A percentile compares a stretch with the other conserved stretches of the same genome.
Conservation (phyloP, 1,284 basidiomycete genomes). For the Ceratobasidium theobromae region DNA sequence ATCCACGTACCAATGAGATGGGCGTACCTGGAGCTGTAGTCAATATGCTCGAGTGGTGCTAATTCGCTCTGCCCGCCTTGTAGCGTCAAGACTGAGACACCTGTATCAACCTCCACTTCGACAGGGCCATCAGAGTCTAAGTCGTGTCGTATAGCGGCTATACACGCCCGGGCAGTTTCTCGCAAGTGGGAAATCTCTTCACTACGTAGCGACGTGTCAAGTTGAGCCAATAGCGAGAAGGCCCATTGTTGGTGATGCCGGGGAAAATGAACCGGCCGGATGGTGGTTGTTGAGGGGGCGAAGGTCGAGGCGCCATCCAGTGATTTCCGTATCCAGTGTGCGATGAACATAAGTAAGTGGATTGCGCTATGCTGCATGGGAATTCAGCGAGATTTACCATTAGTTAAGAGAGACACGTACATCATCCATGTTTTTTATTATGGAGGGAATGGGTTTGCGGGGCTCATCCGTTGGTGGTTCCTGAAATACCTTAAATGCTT, state of each 20-base stretch:
- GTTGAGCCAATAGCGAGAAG: slow-evolving; percentile 33
- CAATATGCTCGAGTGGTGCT: neutral
- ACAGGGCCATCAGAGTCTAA: slow-evolving; percentile 2
- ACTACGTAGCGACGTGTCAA: slow-evolving; percentile 27
- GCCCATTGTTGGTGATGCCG: slow-evolving; percentile 33
- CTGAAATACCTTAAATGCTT: neutral
- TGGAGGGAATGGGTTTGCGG: slow-evolving; percentile 18
- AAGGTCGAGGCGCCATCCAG: slow-evolving; percentile 9
- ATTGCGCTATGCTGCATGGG: slow-evolving; percentile 18
- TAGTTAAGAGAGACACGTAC: slow-evolving; percentile 18
- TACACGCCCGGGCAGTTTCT: slow-evolving; percentile 31
- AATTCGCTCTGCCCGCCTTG: neutral
- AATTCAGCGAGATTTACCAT: neutral
- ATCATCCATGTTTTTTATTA: slow-evolving; percentile 33
- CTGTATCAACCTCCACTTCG: neutral
- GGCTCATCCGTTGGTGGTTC: neutral
- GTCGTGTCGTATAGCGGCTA: slow-evolving; percentile 10
- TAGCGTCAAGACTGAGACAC: neutral
- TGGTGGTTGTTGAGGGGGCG: neutral
- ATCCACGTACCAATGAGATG: slow-evolving; percentile 31
- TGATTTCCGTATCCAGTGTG: slow-evolving; percentile 33
- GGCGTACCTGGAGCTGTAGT: slow-evolving; percentile 7
- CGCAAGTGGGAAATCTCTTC: slow-evolving; percentile 34
- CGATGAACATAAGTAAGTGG: slow-evolving; percentile 34
- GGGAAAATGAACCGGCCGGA: slow-evolving; percentile 15